phyloP scores from a whole-genome alignment of 495 filamentous ascomycete genomes.

The Aspergillus sclerotioniger region DNA sequence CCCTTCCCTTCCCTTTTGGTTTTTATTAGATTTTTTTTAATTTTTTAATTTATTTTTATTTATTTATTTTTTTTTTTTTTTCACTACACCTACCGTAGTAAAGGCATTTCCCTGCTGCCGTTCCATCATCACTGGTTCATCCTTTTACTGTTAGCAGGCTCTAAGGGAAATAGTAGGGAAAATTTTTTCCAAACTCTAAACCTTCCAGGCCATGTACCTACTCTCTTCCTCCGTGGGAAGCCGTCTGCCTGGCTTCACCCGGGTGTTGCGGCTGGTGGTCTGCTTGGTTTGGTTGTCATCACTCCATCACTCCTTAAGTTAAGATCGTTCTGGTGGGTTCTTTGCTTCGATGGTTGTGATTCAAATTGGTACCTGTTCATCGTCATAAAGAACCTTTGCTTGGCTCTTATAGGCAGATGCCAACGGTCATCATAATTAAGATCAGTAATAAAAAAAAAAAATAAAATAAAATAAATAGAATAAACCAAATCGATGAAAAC shows the following conservation, averaged over 20 bases:
- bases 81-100: neutral
- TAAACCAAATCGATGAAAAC: too few relatives aligned
- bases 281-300: too few relatives aligned
- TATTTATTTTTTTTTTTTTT: too few relatives aligned
- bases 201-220: neutral
- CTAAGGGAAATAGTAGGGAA: neutral
- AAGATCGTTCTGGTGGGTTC: neutral
- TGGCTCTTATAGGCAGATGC: neutral
- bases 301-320: neutral
- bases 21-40: neutral
- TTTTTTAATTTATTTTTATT: neutral
- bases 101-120: neutral
- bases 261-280: conserved; percentile 5
- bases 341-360: neutral
- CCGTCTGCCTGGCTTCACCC: neutral
- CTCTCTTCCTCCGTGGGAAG: too few relatives aligned
- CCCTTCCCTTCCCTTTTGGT: neutral
- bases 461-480: too few relatives aligned
- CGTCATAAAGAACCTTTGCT: neutral
- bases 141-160: neutral
- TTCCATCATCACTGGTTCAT: neutral
- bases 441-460: neutral
- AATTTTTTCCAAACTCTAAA: conserved; percentile 6
- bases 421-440: neutral
- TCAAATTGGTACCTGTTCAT: neutral